Evolutionary conservation across 306 rosid genomes (phyloP), one percentile per base, ranked within the genome.

Genomic region (Hippophae rhamnoides): DNA sequence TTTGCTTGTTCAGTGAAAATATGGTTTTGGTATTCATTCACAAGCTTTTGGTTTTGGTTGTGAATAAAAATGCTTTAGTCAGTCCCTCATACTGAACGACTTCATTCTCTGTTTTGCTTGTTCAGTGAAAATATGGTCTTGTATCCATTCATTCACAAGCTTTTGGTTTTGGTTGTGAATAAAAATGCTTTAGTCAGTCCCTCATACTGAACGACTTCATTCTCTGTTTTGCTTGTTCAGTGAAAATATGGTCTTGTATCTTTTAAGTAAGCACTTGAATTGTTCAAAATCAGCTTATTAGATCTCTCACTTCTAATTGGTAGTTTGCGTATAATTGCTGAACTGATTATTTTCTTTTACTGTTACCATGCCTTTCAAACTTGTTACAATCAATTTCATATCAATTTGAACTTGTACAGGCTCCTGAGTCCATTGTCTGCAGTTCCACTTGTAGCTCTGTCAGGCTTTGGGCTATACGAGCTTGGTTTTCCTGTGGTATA

Each of bases 401-500:
- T 53, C 67, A 55, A 7, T 65, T 52, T 67, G 41, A 52, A 48
- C 64, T 72, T 72, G 50, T 73, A 47, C 73, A 92, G 98, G 89
- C 76, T 83, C 74, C 65, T 85, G 55, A 92, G 96, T 69, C 98
- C 99, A 25, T 84, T 92, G 54, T 77, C 96, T 44, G 89, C 99
- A 58, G 79, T 78, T 76, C 99, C 96, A 42, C 69, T 92, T 86
- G 93, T 92, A 51, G 88, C 93, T 55, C 64, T 88, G 62, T 83
- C 95, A 12, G 99, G 99, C 64, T 88, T 85, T 68, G 99, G 96
- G 57, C 82, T 92, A 43, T 84, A 86, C 67, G 84, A 86, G 66
- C 53, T 82, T 41, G 99, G 96, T 46, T 92, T 92, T 63, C 99
- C 99, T 12, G 75, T 83, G 96, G 96, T 88, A 84, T 13, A 78